Conservation (phyloP, 306 rosid species). For the Bauhinia variegata region DNA sequence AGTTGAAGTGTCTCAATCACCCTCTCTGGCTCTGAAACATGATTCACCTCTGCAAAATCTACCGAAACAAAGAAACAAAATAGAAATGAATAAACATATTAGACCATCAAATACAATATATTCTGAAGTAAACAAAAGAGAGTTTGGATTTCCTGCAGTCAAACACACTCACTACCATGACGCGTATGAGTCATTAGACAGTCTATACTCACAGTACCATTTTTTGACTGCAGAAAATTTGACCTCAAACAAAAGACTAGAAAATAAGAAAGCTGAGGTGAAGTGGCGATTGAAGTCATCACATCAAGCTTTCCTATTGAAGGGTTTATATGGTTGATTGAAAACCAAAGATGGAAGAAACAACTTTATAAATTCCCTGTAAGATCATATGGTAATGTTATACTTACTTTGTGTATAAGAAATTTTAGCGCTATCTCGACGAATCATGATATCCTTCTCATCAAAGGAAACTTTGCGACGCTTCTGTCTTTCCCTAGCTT, state of each 20-base stretch:
- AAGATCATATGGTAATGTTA: not conserved
- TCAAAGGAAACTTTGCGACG: constrained; percentile 71
- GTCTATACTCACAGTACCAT: too few species aligned
- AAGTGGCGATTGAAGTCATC: too few species aligned
- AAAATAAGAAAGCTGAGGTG: too few species aligned
- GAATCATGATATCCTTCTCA: constrained; percentile 30
- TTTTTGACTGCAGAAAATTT: too few species aligned
- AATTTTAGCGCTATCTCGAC: constrained; percentile 40
- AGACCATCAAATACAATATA: not conserved
- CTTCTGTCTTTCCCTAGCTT: constrained; percentile 93
- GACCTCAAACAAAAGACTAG: too few species aligned
- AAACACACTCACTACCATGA: too few species aligned
- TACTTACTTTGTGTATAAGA: constrained; percentile 55
- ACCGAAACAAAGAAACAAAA: not conserved
- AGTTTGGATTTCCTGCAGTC: too few species aligned
- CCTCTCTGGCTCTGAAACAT: constrained; percentile 56
- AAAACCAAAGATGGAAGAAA: not conserved
- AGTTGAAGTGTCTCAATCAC: constrained; percentile 87
- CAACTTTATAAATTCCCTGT: too few species aligned
- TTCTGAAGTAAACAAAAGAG: too few species aligned
- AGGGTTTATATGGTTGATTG: too few species aligned
- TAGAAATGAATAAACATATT: not conserved
- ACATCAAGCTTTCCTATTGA: too few species aligned
- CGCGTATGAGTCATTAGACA: too few species aligned
- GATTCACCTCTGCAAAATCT: constrained; percentile 54